These are phyloP conservation scores for Harringtonia lauricola DNA, from an alignment of 2,329 filamentous ascomycete species.

Conservation along the genomic window DNA sequence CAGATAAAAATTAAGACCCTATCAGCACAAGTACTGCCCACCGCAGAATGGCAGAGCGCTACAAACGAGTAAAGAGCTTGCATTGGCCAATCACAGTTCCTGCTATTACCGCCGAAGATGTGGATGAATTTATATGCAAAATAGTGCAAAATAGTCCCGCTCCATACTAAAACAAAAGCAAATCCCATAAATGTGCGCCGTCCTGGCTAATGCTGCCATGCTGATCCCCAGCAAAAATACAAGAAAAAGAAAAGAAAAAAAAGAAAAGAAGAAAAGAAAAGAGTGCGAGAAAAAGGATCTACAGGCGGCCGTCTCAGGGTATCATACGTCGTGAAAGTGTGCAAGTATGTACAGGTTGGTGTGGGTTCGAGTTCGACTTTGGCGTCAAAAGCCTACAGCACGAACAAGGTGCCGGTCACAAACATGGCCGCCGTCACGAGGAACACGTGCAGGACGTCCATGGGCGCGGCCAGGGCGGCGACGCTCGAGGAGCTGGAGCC, in stretches of 20 bases:
- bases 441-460: conserved; percentile 5
- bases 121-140: background rate
- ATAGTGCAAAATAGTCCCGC: too few species aligned
- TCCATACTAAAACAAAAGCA: too few species aligned
- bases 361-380: too few species aligned
- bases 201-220: too few species aligned
- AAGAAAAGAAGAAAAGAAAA: too few species aligned
- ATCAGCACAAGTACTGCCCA: background rate
- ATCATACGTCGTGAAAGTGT: background rate
- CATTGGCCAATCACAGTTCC: conserved; percentile 1
- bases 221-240: too few species aligned
- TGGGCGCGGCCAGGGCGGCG: background rate
- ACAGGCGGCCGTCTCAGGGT: background rate
- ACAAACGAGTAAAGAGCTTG: too few species aligned
- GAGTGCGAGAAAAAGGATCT: too few species aligned
- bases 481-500: conserved; percentile 1
- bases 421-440: conserved; percentile 6
- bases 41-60: background rate
- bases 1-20: too few species aligned
- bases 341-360: too few species aligned
- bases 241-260: too few species aligned
- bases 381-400: conserved; percentile 1
- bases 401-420: conserved; percentile 6
- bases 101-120: background rate
- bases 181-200: too few species aligned